These are phyloP conservation scores for Ceratocystis variospora DNA, from an alignment of 2,329 filamentous ascomycete genomes.

Conservation along the genomic window DNA sequence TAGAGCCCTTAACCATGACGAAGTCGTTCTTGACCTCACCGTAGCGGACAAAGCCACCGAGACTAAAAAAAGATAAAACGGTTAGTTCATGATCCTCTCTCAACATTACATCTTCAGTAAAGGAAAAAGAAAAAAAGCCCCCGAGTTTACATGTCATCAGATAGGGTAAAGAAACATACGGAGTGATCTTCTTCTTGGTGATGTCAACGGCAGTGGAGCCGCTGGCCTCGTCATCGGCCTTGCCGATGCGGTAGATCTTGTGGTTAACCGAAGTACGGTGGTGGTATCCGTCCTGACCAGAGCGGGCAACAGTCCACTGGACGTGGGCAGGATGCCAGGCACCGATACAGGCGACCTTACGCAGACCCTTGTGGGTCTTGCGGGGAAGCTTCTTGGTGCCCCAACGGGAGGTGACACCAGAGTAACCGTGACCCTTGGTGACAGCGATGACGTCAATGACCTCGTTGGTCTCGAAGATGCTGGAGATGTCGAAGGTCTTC, in stretches of 20 bases:
- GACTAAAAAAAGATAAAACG: conserved; percentile 36
- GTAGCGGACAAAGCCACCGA: conserved; percentile 99
- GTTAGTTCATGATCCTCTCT: conserved; percentile 25
- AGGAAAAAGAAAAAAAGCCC: too few relatives aligned
- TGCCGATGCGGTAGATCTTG: conserved; percentile 99
- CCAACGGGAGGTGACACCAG: conserved; percentile 95
- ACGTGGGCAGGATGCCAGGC: conserved; percentile 99
- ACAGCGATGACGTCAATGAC: conserved; percentile 96
- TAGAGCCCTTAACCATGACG: conserved; percentile 91
- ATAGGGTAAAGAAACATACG: conserved; percentile 51
- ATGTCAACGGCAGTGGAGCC: conserved; percentile 90
- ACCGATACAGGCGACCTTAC: conserved; percentile 99
- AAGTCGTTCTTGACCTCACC: conserved; percentile 99
- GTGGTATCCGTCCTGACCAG: conserved; percentile 99
- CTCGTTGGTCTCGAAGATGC: conserved; percentile 98
- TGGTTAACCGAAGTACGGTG: conserved; percentile 99
- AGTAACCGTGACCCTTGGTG: conserved; percentile 98
- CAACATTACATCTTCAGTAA: too few relatives aligned
- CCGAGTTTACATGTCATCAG: too few relatives aligned
- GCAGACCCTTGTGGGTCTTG: conserved; percentile 99
- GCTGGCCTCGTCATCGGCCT: conserved; percentile 79
- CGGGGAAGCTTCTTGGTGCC: conserved; percentile 99
- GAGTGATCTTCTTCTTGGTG: conserved; percentile 98
- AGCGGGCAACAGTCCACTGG: conserved; percentile 99
- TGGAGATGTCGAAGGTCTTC: conserved; percentile 89